Conservation (phyloP, 148 eudicot genomes). For the Fagopyrum esculentum region DNA sequence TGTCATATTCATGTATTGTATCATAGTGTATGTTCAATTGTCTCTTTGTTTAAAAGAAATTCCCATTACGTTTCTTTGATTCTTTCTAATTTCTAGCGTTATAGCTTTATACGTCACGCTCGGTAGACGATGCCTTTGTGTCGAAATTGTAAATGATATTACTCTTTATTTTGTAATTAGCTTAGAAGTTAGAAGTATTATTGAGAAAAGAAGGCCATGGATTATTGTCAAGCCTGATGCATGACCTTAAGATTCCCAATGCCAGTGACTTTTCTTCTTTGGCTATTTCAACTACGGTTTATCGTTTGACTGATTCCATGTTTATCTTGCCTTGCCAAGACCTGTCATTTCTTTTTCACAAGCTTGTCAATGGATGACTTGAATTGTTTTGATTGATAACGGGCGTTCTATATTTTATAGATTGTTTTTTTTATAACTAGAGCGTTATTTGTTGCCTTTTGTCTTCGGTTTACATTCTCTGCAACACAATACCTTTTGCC, state of each 20-base stretch:
- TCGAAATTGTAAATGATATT: not conserved
- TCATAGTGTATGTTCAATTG: not conserved
- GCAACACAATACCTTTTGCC: not conserved
- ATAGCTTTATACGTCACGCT: no score
- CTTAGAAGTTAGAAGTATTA: not conserved
- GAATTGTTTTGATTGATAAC: not conserved
- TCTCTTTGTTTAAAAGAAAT: not conserved
- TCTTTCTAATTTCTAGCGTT: no score
- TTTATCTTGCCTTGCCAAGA: not conserved
- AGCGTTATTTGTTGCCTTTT: not conserved
- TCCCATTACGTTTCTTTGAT: not conserved
- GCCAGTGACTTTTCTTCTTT: not conserved
- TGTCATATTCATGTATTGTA: not conserved
- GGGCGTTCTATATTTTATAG: not conserved
- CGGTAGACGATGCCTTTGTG: not conserved
- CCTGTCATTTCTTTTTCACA: not conserved
- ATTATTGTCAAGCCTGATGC: no score
- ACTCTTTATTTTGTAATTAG: not conserved
- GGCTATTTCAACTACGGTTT: not conserved
- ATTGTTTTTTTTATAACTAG: not conserved
- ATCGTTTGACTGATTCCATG: not conserved
- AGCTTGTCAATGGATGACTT: not conserved
- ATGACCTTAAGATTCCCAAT: not conserved
- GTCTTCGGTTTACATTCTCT: not conserved
- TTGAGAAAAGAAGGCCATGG: not conserved